These are phyloP conservation scores for Carex cristatella DNA, from an alignment of 176 grass and related monocot species.

Conservation along the genomic window DNA sequence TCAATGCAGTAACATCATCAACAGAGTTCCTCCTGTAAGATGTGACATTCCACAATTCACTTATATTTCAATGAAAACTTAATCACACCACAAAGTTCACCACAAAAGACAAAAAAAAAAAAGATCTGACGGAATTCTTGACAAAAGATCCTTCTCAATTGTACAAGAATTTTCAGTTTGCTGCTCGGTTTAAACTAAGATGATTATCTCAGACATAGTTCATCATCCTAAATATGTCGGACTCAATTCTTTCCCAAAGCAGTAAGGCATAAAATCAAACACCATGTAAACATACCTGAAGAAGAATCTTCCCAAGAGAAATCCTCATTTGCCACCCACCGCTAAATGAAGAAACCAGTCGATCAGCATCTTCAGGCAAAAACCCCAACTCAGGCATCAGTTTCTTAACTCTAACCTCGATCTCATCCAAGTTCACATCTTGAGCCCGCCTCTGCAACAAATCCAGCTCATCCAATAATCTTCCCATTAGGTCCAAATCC, in stretches of 20 bases:
- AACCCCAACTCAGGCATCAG: constrained; percentile 93
- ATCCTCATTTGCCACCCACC: constrained; percentile 98
- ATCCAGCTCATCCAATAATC: constrained; percentile 81
- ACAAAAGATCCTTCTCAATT: background rate
- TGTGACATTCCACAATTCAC: too few species aligned
- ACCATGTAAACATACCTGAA: constrained; percentile 55
- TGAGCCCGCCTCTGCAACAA: constrained; percentile 69
- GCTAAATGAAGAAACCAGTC: constrained; percentile 79
- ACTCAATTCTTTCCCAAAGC: background rate
- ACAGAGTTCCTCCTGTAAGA: too few species aligned
- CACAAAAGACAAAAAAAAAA: too few species aligned
- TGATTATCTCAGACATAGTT: background rate
- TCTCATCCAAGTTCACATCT: constrained; percentile 63
- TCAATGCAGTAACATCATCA: too few species aligned
- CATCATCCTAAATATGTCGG: background rate
- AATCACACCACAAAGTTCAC: too few species aligned
- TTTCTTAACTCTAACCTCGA: constrained; percentile 88
- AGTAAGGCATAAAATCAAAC: background rate
- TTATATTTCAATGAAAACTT: too few species aligned
- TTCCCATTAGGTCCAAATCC: constrained; percentile 76
- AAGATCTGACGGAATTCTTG: background rate
- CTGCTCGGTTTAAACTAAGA: background rate
- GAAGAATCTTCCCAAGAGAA: constrained; percentile 95
- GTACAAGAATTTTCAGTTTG: background rate
- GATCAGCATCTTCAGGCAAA: constrained; percentile 60